Base-by-base conservation (phyloP, 139 green algal species). In the Chlamydomonas eustigma region DNA sequence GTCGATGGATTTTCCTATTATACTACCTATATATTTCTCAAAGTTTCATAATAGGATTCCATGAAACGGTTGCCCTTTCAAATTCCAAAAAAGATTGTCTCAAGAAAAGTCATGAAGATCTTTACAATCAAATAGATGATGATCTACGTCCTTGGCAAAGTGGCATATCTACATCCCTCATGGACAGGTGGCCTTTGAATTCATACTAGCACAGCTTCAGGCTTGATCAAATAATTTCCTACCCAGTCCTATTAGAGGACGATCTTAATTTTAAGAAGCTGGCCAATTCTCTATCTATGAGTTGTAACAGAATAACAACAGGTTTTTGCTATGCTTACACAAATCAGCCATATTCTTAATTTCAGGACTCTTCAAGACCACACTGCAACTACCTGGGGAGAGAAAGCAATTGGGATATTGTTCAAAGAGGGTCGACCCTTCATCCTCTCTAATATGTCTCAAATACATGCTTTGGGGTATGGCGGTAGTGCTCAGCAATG, bases 131-230 rank as follows among this genome's bases (percentile, higher is more conserved):
- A 12, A 58, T 58, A 12, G 44, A 58, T 58, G 44, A 58, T 18
- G 44, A 58, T 18, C 44, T 58, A 18, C 12, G 44, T 12, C 44
- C 12, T 18, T 58, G 44, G 44, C 12, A 18, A 12, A 58, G 44
- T 18, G 44, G 44, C 44, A 58, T 58, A 12, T 28, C 44, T 58
- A 18, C 44, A 58, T 12, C 12, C 12, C 44, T 58, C 44, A 58
- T 58, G 44, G 44, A 58, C 44, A 58, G 44, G 44, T 58, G 44
- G 50, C 73, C 66, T 0, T 76, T 51, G 2, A 51, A 24, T 36
- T 24, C 58, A 69, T 32, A 36, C 25, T 24, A 69, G 31, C 25
- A 69, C 58, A 69, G 25, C 44, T 58, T 12, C 44, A 58, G 12
- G 44, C 44, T 28, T 58, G 12, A 58, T 12, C 44, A 58, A n/a